phyloP scores from a whole-genome alignment of 164 flowering plant genomes.

The Amborella trichopoda region DNA sequence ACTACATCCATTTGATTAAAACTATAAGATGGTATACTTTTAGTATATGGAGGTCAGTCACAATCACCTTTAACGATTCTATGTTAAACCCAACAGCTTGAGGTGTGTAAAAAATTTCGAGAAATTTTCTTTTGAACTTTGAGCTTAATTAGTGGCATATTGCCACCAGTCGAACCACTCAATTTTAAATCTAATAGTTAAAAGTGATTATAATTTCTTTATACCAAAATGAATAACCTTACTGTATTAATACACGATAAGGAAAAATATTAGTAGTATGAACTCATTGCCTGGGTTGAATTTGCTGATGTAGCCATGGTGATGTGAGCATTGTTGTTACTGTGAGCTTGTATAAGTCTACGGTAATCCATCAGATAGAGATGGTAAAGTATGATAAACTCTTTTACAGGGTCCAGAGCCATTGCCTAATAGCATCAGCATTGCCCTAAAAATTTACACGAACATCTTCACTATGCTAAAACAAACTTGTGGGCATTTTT shows the following conservation, averaged over 20 bases:
- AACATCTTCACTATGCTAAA: no score
- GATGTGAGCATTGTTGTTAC: slow-evolving; percentile 42
- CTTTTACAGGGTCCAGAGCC: slow-evolving; percentile 54
- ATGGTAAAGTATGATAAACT: slow-evolving; percentile 69
- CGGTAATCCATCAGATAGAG: slow-evolving; percentile 83
- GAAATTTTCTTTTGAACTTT: not conserved
- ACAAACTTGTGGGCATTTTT: no score
- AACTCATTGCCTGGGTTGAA: slow-evolving; percentile 40
- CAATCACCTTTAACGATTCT: no score
- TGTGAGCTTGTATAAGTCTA: slow-evolving; percentile 44
- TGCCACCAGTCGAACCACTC: slow-evolving; percentile 13
- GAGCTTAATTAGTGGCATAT: no score
- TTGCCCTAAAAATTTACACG: slow-evolving; percentile 32
- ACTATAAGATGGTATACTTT: no score
- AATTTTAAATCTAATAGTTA: no score
- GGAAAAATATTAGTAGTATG: no score
- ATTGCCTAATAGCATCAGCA: slow-evolving; percentile 84
- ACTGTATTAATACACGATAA: slow-evolving; percentile 28
- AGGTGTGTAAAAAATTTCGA: no score
- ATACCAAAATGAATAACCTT: slow-evolving; percentile 28
- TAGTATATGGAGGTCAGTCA: no score
- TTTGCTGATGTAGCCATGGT: slow-evolving; percentile 38
- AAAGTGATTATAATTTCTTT: no score
- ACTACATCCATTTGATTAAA: no score
- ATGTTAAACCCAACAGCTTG: no score